Base-by-base conservation (phyloP, 2,329 filamentous ascomycete species). In the Zalaria obscura region DNA sequence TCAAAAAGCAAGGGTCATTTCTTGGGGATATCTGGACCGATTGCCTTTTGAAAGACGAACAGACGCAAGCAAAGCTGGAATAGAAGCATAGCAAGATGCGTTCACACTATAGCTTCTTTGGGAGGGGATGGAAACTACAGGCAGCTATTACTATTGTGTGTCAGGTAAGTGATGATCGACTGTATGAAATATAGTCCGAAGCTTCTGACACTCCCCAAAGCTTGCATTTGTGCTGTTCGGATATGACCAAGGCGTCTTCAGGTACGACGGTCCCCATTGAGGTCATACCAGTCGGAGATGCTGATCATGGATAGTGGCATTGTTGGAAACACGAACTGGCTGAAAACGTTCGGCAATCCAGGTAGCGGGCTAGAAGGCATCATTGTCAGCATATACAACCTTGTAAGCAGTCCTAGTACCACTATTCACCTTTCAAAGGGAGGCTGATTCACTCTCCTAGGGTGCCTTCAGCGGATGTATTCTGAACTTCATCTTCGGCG, bases 331-430 rank as follows among this genome's bases (percentile, higher is more conserved):
- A 47, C 52, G 31, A 51, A 64, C 43, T 66, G 60, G 47, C 47
- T 56, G 4, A 44, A 60, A n/a, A 63, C 58, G 0, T 64, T 65
- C 40, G 50, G 55, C n/a, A 48, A 65, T 40, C 62, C 62, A 0
- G 51, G 53, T 3, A 53, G 55, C 4, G 59, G 48, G 1, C 55
- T 63, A 3, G 60, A 64, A 42, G 63, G 63, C 31, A 66, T 65
- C 43, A 65, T 65, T 32, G 63, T 66, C 1, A 58, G 54, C 2
- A 63, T 63, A 8, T 65, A 65, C 46, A 63, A 63, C 39, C 47
- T 65, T 0, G 57, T 56, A 28, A 56, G 55, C 10, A 27, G 18
- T 18, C 18, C 18, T 18, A 18, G 18, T 18, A 18, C 18, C 18
- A 18, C 18, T 18, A 18, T 18, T 18, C 18, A 2, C 18, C 18